These are phyloP conservation scores for Skeletonema marinoi DNA, from an alignment of 108 stramenopile species.

Conservation along the genomic window DNA sequence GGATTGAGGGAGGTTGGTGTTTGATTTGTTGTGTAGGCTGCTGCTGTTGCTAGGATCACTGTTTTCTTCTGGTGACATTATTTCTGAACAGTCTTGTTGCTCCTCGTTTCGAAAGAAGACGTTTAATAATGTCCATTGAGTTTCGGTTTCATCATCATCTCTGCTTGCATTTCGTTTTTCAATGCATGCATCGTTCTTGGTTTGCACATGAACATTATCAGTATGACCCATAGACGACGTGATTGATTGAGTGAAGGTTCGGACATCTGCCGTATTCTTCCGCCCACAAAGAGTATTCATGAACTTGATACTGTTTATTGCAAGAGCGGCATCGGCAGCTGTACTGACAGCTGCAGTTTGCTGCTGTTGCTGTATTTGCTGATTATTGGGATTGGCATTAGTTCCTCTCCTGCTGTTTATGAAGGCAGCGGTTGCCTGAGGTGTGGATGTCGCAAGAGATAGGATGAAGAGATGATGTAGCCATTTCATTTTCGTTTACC, in stretches of 20 bases:
- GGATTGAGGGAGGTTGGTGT: not conserved
- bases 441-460: not conserved
- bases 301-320: slow-evolving; percentile 33
- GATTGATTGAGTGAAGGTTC: slow-evolving; percentile 26
- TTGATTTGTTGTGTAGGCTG: not conserved
- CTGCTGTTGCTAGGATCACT: not conserved
- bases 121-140: not conserved
- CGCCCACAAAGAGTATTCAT: slow-evolving; percentile 15
- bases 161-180: not conserved
- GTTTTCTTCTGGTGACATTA: not conserved
- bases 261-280: slow-evolving; percentile 24
- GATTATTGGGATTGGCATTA: not conserved
- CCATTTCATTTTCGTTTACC: not conserved
- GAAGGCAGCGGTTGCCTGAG: not conserved
- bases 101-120: not conserved
- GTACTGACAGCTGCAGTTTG: not conserved
- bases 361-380: not conserved
- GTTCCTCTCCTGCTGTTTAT: not conserved
- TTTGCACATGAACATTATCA: not conserved
- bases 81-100: not conserved
- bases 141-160: not conserved
- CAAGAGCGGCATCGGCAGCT: slow-evolving; percentile 38
- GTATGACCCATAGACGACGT: not conserved
- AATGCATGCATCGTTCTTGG: not conserved
- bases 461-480: not conserved